phyloP scores from a whole-genome alignment of 768 basidiomycete genomes.

The Pulveroboletus frians region DNA sequence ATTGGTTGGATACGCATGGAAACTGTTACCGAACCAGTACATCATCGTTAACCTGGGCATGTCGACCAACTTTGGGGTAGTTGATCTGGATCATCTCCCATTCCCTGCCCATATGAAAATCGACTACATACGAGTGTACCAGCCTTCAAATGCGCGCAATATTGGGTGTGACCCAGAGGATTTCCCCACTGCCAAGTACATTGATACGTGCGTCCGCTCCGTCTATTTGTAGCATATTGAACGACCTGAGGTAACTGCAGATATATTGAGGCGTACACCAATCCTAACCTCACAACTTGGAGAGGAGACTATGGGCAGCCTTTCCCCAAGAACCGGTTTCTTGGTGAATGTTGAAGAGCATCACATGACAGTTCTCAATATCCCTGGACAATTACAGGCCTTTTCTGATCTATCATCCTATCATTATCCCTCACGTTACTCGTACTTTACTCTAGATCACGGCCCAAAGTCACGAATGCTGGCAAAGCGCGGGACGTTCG shows the following conservation, averaged over 20 bases:
- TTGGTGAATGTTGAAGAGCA: slow-evolving; percentile 36
- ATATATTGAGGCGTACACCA: slow-evolving; percentile 65
- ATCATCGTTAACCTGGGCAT: slow-evolving; percentile 57
- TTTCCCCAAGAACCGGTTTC: slow-evolving; percentile 48
- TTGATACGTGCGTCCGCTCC: slow-evolving; percentile 43
- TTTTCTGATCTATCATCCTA: not conserved
- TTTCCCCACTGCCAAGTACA: slow-evolving; percentile 71
- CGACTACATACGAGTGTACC: slow-evolving; percentile 70
- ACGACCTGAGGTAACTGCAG: slow-evolving; percentile 27
- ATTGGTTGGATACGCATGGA: not conserved
- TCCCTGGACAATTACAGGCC: not conserved
- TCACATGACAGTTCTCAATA: not conserved
- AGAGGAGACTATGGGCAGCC: slow-evolving; percentile 39
- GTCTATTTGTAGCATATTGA: not conserved
- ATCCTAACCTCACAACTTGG: slow-evolving; percentile 47
- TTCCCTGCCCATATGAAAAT: slow-evolving; percentile 48
- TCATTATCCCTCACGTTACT: not conserved
- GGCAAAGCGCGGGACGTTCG: not conserved
- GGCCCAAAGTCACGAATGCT: not conserved
- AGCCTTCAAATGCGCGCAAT: slow-evolving; percentile 53
- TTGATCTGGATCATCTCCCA: slow-evolving; percentile 48
- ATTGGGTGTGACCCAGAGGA: slow-evolving; percentile 66
- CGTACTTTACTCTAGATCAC: not conserved
- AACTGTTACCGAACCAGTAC: slow-evolving; percentile 32
- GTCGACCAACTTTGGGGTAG: slow-evolving; percentile 52